phyloP scores from a whole-genome alignment of 495 filamentous ascomycete species.

The Daldinia loculata region DNA sequence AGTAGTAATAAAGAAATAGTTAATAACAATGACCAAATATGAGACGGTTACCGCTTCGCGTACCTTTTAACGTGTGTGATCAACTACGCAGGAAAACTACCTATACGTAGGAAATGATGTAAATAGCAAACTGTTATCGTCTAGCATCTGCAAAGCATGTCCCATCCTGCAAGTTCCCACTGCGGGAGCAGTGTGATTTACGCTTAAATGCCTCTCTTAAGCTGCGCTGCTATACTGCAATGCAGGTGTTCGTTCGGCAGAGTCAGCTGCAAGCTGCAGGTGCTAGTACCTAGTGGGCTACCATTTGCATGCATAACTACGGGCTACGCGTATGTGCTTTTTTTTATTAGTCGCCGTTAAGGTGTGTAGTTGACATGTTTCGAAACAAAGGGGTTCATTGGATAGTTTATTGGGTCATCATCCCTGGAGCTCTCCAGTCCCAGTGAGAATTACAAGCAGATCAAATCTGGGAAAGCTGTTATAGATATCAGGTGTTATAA shows the following conservation, averaged over 20 bases:
- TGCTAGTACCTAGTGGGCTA: slow-evolving; percentile 28
- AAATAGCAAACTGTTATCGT: not conserved
- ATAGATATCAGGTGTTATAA: slow-evolving; percentile 27
- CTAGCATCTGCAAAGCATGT: slow-evolving; percentile 10
- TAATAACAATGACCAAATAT: slow-evolving; percentile 8
- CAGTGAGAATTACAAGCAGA: too few species aligned
- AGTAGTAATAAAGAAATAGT: too few species aligned
- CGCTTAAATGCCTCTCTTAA: slow-evolving; percentile 36
- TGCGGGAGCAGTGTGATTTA: slow-evolving; percentile 28
- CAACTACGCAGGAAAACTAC: slow-evolving; percentile 21
- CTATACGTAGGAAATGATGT: not conserved
- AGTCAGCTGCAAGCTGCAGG: slow-evolving; percentile 20
- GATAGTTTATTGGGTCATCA: slow-evolving; percentile 23
- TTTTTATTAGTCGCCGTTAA: slow-evolving; percentile 13
- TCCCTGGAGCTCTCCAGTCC: slow-evolving; percentile 10
- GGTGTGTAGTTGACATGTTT: slow-evolving; percentile 32
- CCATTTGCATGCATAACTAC: slow-evolving; percentile 16
- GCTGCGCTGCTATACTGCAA: slow-evolving; percentile 38
- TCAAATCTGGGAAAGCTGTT: slow-evolving; percentile 33
- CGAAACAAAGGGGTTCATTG: slow-evolving; percentile 23
- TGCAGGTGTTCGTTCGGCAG: slow-evolving; percentile 31
- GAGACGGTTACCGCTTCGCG: slow-evolving; percentile 31
- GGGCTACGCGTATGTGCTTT: slow-evolving; percentile 23
- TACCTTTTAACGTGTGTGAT: slow-evolving; percentile 29
- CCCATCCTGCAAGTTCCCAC: slow-evolving; percentile 22